Conservation (phyloP, 192 early-diverging fungal genomes). For the Coemansia sp. region DNA sequence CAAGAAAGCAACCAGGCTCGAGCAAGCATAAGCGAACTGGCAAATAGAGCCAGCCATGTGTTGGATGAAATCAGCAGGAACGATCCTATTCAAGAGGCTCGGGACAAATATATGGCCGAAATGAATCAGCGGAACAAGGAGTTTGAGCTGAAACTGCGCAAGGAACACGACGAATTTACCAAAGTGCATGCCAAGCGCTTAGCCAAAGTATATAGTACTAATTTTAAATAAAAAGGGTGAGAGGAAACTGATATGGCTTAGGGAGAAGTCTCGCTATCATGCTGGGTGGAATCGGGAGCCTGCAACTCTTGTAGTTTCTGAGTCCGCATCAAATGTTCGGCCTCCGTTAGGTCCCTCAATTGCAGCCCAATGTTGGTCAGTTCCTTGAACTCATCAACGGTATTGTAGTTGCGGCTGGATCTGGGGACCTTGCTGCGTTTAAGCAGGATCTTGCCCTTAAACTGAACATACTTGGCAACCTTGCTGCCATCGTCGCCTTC, state of each 20-base stretch:
- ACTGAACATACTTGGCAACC: constrained; percentile 31
- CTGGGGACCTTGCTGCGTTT: constrained; percentile 34
- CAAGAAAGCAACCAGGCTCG: background rate
- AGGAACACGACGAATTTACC: constrained; percentile 10
- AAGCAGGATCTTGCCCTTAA: constrained; percentile 29
- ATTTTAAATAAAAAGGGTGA: no score
- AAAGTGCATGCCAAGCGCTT: constrained; percentile 7
- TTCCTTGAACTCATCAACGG: constrained; percentile 22
- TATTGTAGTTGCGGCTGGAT: constrained; percentile 11
- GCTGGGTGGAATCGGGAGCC: no score
- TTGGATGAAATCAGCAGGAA: background rate
- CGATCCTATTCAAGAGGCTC: background rate
- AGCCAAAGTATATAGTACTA: background rate
- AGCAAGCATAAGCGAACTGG: background rate
- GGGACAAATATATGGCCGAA: background rate
- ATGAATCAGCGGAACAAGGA: constrained; percentile 8
- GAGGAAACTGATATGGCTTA: no score
- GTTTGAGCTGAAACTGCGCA: constrained; percentile 9
- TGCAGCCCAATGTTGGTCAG: constrained; percentile 37
- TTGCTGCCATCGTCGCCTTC: background rate
- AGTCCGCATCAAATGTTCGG: constrained; percentile 38
- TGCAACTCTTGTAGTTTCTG: constrained; percentile 2
- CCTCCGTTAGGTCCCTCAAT: constrained; percentile 38
- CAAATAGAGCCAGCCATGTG: background rate
- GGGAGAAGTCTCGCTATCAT: no score